A percentile compares a stretch with the other conserved stretches of the same genome.
Conservation (phyloP, 805 yeast genomes). For the Brettanomyces bruxellensis region DNA sequence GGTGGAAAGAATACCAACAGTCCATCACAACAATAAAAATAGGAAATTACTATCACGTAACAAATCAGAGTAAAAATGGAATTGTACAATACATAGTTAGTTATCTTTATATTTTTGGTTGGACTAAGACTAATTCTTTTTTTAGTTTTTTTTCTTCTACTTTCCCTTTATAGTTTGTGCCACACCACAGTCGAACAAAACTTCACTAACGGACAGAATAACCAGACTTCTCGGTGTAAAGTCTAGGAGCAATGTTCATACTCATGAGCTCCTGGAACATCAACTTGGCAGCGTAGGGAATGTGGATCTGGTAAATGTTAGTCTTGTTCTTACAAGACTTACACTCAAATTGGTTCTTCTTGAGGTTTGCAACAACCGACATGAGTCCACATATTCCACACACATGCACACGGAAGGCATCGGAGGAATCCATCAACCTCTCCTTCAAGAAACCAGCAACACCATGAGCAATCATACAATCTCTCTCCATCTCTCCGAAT, state of each 20-base stretch:
- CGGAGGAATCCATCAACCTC: slow-evolving; percentile 97
- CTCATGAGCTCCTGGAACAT: slow-evolving; percentile 99
- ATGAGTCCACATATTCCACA: slow-evolving; percentile 98
- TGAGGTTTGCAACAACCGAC: slow-evolving; percentile 95
- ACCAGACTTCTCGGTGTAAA: slow-evolving; percentile 69
- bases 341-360: slow-evolving; percentile 97
- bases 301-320: slow-evolving; percentile 92
- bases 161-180: background rate
- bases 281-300: slow-evolving; percentile 97
- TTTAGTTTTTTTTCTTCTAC: background rate
- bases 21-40: too few species aligned
- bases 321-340: slow-evolving; percentile 98
- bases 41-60: too few species aligned
- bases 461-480: slow-evolving; percentile 99
- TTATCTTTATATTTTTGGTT: too few species aligned
- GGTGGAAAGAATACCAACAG: background rate
- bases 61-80: background rate
- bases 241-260: slow-evolving; percentile 95
- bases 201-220: slow-evolving; percentile 16
- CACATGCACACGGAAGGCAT: slow-evolving; percentile 95
- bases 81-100: background rate
- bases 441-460: slow-evolving; percentile 98
- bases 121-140: too few species aligned
- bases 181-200: too few species aligned
- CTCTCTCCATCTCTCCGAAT: slow-evolving; percentile 99